Evolutionary conservation across 2,329 filamentous ascomycete species (phyloP).

Genomic region (Scedosporium minutisporum): DNA sequence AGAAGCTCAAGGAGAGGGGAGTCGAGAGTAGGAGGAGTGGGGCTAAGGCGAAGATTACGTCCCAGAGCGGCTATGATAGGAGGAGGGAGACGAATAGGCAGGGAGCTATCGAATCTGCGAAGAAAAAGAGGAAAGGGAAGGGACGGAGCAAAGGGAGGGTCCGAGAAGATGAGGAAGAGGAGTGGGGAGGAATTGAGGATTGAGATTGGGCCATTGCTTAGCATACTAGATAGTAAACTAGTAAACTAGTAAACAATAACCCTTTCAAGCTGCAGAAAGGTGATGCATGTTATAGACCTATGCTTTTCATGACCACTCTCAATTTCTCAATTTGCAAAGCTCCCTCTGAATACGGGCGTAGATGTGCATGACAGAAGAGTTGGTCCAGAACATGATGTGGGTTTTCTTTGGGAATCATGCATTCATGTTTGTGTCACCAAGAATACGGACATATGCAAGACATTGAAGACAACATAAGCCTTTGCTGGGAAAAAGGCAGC

Average conservation of each 20-base stretch:
- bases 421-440: not conserved
- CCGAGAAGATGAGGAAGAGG: slow-evolving; percentile 19
- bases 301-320: not conserved
- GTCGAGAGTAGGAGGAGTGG: slow-evolving; percentile 57
- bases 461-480: not conserved
- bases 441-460: not conserved
- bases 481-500: not conserved
- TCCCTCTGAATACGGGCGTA: no score
- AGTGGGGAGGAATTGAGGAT: slow-evolving; percentile 42
- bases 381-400: no score
- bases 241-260: no score
- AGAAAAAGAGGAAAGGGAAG: slow-evolving; percentile 36
- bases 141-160: slow-evolving; percentile 13
- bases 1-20: slow-evolving; percentile 71
- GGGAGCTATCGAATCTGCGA: slow-evolving; percentile 54
- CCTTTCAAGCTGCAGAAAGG: not conserved
- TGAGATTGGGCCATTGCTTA: not conserved
- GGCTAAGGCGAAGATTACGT: slow-evolving; percentile 61
- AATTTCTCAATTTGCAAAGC: no score
- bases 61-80: slow-evolving; percentile 68
- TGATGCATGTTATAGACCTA: not conserved
- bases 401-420: not conserved
- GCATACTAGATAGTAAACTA: no score
- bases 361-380: no score
- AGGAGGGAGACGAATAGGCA: slow-evolving; percentile 56